Conservation (phyloP, 225 moss, liverwort and hornwort species). For the Antitrichia curtipendula region DNA sequence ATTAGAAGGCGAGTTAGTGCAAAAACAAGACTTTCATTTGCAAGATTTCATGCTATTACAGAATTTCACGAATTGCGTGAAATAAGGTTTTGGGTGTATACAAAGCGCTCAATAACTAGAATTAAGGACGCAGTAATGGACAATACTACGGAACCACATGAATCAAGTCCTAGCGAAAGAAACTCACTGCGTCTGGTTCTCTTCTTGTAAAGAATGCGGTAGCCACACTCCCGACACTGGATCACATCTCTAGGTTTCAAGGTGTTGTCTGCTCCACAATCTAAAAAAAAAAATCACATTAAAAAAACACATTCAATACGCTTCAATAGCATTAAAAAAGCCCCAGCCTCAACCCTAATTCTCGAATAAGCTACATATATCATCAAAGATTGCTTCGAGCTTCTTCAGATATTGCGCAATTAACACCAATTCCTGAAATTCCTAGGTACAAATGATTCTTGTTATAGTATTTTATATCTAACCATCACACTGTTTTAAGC, state of each 20-base stretch:
- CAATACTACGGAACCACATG: neutral
- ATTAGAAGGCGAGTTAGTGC: neutral
- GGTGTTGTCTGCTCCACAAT: conserved; percentile 71
- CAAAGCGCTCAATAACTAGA: neutral
- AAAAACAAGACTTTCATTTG: neutral
- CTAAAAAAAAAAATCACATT: neutral
- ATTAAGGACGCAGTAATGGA: neutral
- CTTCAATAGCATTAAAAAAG: neutral
- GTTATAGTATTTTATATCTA: neutral
- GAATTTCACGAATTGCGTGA: neutral
- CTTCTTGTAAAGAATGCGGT: conserved; percentile 72
- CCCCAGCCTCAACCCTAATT: neutral
- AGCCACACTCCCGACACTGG: conserved; percentile 76
- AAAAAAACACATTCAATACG: neutral
- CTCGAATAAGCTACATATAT: neutral
- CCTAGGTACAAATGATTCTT: neutral
- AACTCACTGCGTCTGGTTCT: conserved; percentile 53
- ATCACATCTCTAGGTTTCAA: conserved; percentile 76
- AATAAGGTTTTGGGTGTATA: neutral
- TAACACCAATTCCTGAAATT: neutral
- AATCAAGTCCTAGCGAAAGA: neutral
- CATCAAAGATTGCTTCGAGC: neutral
- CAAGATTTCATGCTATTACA: neutral
- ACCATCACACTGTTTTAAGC: neutral
- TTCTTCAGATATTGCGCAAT: neutral